phyloP scores from a whole-genome alignment of 2,329 filamentous ascomycete species.

The Penicillium sp. region DNA sequence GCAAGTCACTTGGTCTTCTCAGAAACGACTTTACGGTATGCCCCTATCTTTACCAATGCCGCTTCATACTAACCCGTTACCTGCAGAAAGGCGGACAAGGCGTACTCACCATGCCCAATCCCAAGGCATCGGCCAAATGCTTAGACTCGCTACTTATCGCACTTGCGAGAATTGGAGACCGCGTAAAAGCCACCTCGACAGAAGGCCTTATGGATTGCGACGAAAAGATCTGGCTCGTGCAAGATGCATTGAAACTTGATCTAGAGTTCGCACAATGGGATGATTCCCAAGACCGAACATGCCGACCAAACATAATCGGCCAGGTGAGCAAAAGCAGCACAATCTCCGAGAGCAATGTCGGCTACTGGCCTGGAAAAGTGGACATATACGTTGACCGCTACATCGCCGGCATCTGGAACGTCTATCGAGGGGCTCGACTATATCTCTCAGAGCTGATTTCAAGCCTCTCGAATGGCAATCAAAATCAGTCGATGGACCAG shows the following conservation, averaged over 20 bases:
- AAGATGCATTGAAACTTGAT: neutral
- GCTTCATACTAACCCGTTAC: neutral
- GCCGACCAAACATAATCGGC: neutral
- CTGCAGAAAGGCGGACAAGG: neutral
- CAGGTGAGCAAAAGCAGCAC: neutral
- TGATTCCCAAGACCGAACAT: neutral
- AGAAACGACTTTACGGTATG: neutral
- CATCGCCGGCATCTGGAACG: neutral
- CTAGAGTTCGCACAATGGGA: neutral
- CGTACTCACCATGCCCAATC: neutral
- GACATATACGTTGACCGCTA: neutral
- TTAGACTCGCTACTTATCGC: neutral
- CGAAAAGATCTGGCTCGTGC: neutral
- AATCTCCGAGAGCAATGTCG: neutral
- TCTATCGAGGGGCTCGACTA: neutral
- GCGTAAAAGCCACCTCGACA: neutral
- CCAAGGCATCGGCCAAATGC: neutral
- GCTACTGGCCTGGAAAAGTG: neutral
- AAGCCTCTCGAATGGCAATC: neutral
- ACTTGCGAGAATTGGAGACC: neutral
- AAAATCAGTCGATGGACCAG: neutral
- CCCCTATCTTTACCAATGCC: neutral
- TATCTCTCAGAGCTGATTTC: neutral
- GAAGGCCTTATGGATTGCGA: neutral
- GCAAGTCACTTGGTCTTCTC: neutral